phyloP scores from a whole-genome alignment of 2,329 filamentous ascomycete genomes.

The Ilyonectria mors-panacis region DNA sequence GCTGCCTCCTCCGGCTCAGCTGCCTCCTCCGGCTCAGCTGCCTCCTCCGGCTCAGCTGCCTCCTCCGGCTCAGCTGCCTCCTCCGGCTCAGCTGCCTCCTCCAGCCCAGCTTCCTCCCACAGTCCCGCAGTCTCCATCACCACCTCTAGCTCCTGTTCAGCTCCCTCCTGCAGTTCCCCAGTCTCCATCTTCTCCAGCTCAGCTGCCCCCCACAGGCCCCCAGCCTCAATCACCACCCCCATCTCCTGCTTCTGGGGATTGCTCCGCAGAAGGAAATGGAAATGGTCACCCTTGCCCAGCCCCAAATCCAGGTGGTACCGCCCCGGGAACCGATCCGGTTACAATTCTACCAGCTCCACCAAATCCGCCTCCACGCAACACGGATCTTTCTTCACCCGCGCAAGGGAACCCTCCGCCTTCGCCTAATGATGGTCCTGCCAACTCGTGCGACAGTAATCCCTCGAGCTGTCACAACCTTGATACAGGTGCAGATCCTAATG shows the following conservation, averaged over 20 bases:
- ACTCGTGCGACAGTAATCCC: background rate
- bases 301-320: background rate
- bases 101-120: background rate
- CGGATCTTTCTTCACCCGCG: background rate
- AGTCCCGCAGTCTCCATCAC: background rate
- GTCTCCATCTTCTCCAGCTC: background rate
- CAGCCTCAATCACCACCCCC: background rate
- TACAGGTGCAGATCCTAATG: background rate
- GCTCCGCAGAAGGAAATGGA: background rate
- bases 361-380: background rate
- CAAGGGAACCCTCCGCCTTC: background rate
- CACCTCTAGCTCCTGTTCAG: background rate
- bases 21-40: background rate
- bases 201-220: background rate
- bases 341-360: background rate
- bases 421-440: background rate
- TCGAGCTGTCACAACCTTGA: background rate
- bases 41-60: background rate
- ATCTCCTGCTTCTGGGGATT: background rate
- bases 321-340: background rate
- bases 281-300: slow-evolving; percentile 6
- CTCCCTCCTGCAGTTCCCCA: background rate
- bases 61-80: background rate
- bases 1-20: background rate
- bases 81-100: background rate